These are phyloP conservation scores for Melianthus villosus DNA, from an alignment of 441 rosid species.

Conservation along the genomic window DNA sequence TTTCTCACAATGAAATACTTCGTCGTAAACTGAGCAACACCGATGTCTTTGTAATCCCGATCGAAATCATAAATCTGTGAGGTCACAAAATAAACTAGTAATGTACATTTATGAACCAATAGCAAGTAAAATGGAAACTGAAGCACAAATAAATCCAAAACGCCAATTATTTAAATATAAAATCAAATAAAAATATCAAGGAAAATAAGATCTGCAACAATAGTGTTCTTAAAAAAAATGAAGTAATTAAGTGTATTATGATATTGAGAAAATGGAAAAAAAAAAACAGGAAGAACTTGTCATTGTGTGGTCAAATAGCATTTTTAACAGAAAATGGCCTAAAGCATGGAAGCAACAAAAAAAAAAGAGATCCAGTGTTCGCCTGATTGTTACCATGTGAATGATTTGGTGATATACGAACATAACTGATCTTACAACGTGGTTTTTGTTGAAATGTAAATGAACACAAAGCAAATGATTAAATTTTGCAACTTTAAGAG, in stretches of 20 bases:
- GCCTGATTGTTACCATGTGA: too few relatives aligned
- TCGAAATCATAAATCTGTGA: slow-evolving; percentile 84
- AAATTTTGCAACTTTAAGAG: too few relatives aligned
- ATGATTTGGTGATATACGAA: too few relatives aligned
- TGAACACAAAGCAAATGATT: too few relatives aligned
- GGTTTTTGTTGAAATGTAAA: too few relatives aligned
- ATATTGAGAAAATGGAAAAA: too few relatives aligned
- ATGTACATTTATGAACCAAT: neutral
- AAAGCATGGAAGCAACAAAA: neutral
- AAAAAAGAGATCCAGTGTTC: too few relatives aligned
- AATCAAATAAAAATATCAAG: neutral
- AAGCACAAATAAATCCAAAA: slow-evolving; percentile 1
- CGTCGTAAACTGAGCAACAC: slow-evolving; percentile 72
- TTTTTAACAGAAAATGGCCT: too few relatives aligned
- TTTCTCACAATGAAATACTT: slow-evolving; percentile 73
- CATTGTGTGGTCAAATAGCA: too few relatives aligned
- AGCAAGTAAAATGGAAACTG: slow-evolving; percentile 4
- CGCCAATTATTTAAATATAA: neutral
- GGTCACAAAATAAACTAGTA: neutral
- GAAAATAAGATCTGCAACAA: neutral
- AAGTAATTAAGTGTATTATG: too few relatives aligned
- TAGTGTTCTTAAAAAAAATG: neutral
- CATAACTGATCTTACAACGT: too few relatives aligned
- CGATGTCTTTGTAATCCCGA: slow-evolving; percentile 92
- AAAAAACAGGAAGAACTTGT: too few relatives aligned